phyloP scores from a whole-genome alignment of 1,284 basidiomycete species.

The Apiotrichum veenhuisii region DNA sequence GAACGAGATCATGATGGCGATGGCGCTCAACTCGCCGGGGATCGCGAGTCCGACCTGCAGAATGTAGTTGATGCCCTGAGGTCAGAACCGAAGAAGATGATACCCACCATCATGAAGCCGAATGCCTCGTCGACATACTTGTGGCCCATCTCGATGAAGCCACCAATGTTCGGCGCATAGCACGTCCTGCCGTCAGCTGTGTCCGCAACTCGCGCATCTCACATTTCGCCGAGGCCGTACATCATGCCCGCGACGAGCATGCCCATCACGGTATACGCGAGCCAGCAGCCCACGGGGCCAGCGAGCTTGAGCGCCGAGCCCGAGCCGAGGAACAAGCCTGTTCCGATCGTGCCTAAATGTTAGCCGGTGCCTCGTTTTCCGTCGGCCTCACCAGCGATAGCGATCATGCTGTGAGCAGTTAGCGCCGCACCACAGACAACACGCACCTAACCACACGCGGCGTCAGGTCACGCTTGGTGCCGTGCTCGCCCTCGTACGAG shows the following conservation, averaged over 20 bases:
- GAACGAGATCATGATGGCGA: slow-evolving; percentile 67
- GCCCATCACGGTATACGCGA: slow-evolving; percentile 28
- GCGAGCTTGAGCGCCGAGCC: slow-evolving; percentile 10
- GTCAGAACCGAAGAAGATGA: no score
- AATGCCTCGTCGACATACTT: slow-evolving; percentile 20
- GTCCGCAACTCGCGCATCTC: neutral
- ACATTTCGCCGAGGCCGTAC: slow-evolving; percentile 31
- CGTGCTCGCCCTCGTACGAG: slow-evolving; percentile 15
- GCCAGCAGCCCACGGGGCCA: slow-evolving; percentile 1
- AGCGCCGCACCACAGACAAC: no score
- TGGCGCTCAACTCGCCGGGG: slow-evolving; percentile 67
- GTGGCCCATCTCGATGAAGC: slow-evolving; percentile 17
- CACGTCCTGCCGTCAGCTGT: slow-evolving; percentile 1
- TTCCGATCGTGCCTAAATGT: slow-evolving; percentile 13
- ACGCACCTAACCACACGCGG: no score
- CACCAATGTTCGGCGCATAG: slow-evolving; percentile 19
- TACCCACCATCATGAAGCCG: neutral
- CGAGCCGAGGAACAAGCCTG: slow-evolving; percentile 7
- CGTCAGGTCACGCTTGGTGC: slow-evolving; percentile 14
- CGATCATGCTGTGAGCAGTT: no score
- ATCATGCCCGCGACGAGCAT: slow-evolving; percentile 15
- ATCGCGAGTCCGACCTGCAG: slow-evolving; percentile 22
- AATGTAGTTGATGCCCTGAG: slow-evolving; percentile 11
- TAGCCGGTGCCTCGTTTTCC: slow-evolving; percentile 8
- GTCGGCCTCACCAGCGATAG: neutral